phyloP scores from a whole-genome alignment of 2,329 filamentous ascomycete species.

The Diaporthe destruens region DNA sequence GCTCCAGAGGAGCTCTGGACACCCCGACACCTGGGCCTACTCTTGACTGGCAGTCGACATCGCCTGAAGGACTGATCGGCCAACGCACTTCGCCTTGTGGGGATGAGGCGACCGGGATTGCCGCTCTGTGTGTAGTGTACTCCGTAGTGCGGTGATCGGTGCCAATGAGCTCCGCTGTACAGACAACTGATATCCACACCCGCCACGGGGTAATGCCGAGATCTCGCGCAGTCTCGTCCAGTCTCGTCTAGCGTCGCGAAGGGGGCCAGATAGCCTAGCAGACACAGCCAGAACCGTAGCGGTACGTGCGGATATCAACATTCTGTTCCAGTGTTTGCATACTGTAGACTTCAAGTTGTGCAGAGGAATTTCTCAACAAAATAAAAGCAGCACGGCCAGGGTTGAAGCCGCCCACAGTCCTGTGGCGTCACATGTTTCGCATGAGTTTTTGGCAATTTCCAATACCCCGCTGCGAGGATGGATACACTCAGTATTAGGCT shows the following conservation, averaged over 20 bases:
- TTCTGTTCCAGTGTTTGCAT: too few relatives aligned
- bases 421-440: background rate
- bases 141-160: background rate
- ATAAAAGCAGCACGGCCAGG: background rate
- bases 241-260: too few relatives aligned
- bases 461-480: background rate
- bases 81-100: slow-evolving; percentile 31
- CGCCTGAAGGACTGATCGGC: slow-evolving; percentile 21
- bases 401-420: slow-evolving; percentile 5
- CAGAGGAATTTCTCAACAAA: background rate
- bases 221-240: background rate
- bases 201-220: slow-evolving; percentile 18
- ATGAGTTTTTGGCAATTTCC: slow-evolving; percentile 7
- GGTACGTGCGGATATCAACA: background rate
- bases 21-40: background rate
- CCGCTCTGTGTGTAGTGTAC: background rate
- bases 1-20: slow-evolving; percentile 21
- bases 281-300: background rate
- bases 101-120: slow-evolving; percentile 24
- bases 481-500: slow-evolving; percentile 15
- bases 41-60: background rate
- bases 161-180: slow-evolving; percentile 11
- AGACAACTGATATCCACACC: slow-evolving; percentile 21
- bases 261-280: background rate
- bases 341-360: background rate